phyloP scores from a whole-genome alignment of 129 eudicot genomes.

The Centella asiatica region DNA sequence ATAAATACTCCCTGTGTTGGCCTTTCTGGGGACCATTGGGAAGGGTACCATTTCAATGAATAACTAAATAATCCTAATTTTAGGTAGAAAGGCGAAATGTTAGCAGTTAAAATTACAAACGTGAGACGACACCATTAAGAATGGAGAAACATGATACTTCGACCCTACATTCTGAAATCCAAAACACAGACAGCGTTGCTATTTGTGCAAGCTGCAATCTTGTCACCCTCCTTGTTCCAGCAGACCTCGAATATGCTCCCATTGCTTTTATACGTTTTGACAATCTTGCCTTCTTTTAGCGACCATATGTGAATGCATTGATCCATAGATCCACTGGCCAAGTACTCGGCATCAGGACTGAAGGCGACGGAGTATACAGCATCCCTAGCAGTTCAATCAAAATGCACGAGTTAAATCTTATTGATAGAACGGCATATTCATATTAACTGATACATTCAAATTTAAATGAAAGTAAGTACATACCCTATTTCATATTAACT shows the following conservation, averaged over 20 bases:
- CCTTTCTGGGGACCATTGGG: no score
- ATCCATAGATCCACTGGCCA: constrained; percentile 57
- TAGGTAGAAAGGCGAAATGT: no score
- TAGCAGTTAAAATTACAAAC: no score
- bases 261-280: constrained; percentile 35
- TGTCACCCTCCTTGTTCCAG: constrained; percentile 58
- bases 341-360: constrained; percentile 46
- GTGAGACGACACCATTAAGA: no score
- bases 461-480: no score
- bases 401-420: neutral
- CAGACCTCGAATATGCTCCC: constrained; percentile 41
- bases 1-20: no score
- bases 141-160: neutral
- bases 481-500: no score
- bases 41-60: no score
- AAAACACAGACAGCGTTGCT: constrained; percentile 30
- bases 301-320: constrained; percentile 40
- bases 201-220: constrained; percentile 34
- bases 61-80: no score
- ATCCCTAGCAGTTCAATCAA: constrained; percentile 24
- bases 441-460: no score
- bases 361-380: constrained; percentile 41
- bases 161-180: constrained; percentile 33
- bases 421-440: neutral
- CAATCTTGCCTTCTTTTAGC: constrained; percentile 37